These are phyloP conservation scores for Ochetophila trinervis DNA, from an alignment of 306 rosid species.

Conservation along the genomic window DNA sequence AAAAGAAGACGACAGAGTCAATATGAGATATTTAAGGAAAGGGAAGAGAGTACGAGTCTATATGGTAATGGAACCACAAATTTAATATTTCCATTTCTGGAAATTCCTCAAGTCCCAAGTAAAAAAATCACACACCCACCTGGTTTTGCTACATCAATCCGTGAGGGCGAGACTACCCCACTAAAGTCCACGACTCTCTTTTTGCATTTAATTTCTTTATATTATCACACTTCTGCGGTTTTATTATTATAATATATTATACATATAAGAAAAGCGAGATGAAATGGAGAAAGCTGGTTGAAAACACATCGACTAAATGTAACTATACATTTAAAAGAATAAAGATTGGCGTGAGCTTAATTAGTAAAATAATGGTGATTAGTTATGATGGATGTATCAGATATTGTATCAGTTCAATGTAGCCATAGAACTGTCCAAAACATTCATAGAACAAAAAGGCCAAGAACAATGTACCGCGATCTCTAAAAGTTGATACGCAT, in stretches of 20 bases:
- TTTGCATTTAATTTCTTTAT: slow-evolving; percentile 25
- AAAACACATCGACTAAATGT: not conserved
- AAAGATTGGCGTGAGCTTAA: not conserved
- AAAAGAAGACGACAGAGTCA: slow-evolving; percentile 33
- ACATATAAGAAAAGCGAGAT: not conserved
- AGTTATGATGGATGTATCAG: slow-evolving; percentile 11
- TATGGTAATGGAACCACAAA: slow-evolving; percentile 13
- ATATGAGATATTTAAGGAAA: slow-evolving; percentile 36
- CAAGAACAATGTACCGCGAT: slow-evolving; percentile 53
- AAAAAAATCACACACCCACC: slow-evolving; percentile 29
- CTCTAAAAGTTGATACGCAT: slow-evolving; percentile 48
- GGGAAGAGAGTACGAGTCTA: slow-evolving; percentile 6
- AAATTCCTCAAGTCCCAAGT: slow-evolving; percentile 46
- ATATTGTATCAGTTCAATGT: slow-evolving; percentile 34
- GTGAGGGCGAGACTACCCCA: slow-evolving; percentile 17
- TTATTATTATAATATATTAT: not conserved
- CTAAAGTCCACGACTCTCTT: slow-evolving; percentile 37
- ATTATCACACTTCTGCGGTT: not conserved
- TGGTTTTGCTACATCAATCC: slow-evolving; percentile 35
- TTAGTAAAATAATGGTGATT: not conserved
- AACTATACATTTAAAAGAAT: not conserved
- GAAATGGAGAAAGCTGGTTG: not conserved
- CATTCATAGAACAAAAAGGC: slow-evolving; percentile 26
- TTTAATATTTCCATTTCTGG: slow-evolving; percentile 38
- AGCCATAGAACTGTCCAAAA: slow-evolving; percentile 31